Evolutionary conservation across 1,139 yeast species (phyloP).

Genomic region (Pichia sp.): DNA sequence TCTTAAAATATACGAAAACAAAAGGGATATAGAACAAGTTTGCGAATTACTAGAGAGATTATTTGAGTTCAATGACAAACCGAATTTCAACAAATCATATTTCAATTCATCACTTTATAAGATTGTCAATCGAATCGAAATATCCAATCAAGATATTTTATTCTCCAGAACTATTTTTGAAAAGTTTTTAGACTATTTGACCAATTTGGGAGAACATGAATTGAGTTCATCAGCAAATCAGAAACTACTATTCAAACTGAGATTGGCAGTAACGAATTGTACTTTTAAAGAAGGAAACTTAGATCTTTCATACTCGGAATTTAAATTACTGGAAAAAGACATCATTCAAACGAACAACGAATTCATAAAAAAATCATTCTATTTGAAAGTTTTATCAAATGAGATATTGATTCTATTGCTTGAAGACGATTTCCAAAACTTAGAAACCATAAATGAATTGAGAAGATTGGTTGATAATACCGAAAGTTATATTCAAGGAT

Average conservation of each 20-base stretch:
- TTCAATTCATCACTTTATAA: slow-evolving; percentile 56
- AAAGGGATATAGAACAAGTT: slow-evolving; percentile 29
- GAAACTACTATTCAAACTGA: slow-evolving; percentile 49
- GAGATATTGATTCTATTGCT: slow-evolving; percentile 39
- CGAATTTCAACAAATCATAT: slow-evolving; percentile 33
- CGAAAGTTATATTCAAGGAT: slow-evolving; percentile 35
- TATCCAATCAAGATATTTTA: slow-evolving; percentile 3
- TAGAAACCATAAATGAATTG: slow-evolving; percentile 9
- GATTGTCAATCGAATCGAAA: slow-evolving; percentile 40
- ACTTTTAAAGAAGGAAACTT: background rate
- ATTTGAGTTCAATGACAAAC: slow-evolving; percentile 23
- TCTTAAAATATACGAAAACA: slow-evolving; percentile 43
- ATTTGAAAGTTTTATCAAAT: slow-evolving; percentile 38
- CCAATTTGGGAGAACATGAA: no score
- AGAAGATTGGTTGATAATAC: slow-evolving; percentile 17
- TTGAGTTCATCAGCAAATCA: no score
- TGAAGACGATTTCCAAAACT: background rate
- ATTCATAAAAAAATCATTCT: slow-evolving; percentile 35
- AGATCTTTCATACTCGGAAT: background rate
- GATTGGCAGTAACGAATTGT: slow-evolving; percentile 22
- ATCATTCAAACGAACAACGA: slow-evolving; percentile 24
- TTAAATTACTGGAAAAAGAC: background rate
- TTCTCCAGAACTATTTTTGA: background rate
- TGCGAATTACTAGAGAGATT: slow-evolving; percentile 22
- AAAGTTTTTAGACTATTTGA: slow-evolving; percentile 21